Evolutionary conservation across 352 stramenopile species (phyloP), one percentile per base, ranked within the genome.

Genomic region (Phytopythium helicoides): DNA sequence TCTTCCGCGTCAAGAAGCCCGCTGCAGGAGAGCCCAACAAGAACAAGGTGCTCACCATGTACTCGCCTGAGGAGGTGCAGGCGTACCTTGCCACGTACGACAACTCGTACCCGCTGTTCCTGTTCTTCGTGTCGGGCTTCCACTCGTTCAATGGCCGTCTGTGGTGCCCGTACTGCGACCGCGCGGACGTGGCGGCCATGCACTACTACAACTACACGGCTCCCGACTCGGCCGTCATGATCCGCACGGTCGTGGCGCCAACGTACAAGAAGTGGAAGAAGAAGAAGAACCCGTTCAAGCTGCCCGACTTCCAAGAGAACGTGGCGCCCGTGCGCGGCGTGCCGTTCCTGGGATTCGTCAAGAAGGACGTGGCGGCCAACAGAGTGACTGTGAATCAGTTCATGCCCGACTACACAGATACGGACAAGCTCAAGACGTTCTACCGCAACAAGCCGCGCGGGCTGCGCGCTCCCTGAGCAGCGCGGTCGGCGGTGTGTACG

Each of bases 141-240:
- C 77, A 93, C 49, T 52, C 50, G 16, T 89, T 90, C 64, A 93
- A 90, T 40, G 80, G 78, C 25, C 78, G 82, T 0, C 68, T 91
- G 12, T 93, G 82, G 82, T 93, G 82, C 26, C 78, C 72, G 19
- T 91, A 86, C 62, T 93, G 82, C 55, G 82, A 93, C 50, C 71
- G 71, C 35, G 73, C 80, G 5, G 68, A 90, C 52, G 56, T 93
- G 28, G 62, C 74, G 0, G 73, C 87, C 52, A 86, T 85, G 58
- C 78, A 91, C 65, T 88, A 91, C 58, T 93, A 78, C 68, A 89
- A 91, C 58, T 78, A 84, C 57, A 82, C 79, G 8, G 82, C 82
- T 11, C 72, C 80, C 0, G 65, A 78, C 26, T 64, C 68, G 18
- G 77, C 82, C 3, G 66, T 90, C 37, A 50, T 93, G 47, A 45